phyloP scores from a whole-genome alignment of 352 stramenopile species.

The Globisporangium nunn region DNA sequence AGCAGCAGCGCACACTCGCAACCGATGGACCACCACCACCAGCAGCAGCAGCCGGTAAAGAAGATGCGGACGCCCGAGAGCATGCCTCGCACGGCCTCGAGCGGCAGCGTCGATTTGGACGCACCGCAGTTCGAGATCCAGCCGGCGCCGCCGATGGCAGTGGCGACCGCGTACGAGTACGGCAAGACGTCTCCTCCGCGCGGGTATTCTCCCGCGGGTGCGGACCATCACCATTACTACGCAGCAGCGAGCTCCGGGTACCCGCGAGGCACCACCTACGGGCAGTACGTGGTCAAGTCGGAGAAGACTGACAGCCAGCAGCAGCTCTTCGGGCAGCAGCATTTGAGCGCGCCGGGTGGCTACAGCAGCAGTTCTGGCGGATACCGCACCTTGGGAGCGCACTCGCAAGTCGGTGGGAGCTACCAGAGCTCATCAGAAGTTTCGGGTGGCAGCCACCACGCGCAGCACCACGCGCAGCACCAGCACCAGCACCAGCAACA shows the following conservation, averaged over 20 bases:
- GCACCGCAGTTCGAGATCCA: conserved; percentile 9
- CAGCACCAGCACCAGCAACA: conserved; percentile 5
- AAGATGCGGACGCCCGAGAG: conserved; percentile 50
- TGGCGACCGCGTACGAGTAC: conserved; percentile 12
- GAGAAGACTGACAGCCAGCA: conserved; percentile 10
- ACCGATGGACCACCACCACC: conserved; percentile 1
- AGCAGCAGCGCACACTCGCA: conserved; percentile 2
- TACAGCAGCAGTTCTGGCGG: neutral
- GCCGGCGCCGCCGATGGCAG: conserved; percentile 12
- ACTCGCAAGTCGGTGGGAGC: conserved; percentile 4
- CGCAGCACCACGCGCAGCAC: neutral
- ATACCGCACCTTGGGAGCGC: conserved; percentile 2
- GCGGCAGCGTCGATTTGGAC: conserved; percentile 13
- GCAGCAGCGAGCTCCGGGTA: conserved; percentile 2
- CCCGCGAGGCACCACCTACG: conserved; percentile 6
- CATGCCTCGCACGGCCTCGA: conserved; percentile 1
- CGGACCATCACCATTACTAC: conserved; percentile 11
- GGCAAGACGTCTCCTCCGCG: conserved; percentile 16
- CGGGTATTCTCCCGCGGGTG: conserved; percentile 6
- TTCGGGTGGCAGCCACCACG: conserved; percentile 1
- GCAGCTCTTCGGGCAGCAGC: neutral
- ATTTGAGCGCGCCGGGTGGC: neutral
- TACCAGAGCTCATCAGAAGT: conserved; percentile 12
- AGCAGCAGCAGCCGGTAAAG: conserved; percentile 31
- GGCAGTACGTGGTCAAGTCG: conserved; percentile 8